Percentiles rank a stretch among this genome's conserved stretches.
Evolutionary conservation across 1,139 yeast genomes (phyloP).

Genomic region (Lodderomyces jiufengensis): DNA sequence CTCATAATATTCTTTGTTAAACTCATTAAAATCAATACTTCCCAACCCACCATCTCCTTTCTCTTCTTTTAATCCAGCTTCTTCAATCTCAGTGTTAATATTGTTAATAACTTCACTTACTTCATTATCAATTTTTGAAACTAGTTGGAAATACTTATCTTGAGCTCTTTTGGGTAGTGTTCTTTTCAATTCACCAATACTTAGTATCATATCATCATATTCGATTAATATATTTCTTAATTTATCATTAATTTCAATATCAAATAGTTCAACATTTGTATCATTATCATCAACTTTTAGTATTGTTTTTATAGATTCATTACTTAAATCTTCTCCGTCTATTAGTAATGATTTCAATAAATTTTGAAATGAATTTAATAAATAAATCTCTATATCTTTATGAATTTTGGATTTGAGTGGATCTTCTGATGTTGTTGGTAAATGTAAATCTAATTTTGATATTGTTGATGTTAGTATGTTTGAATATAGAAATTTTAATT

Average conservation of each 20-base stretch:
- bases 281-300: constrained; percentile 28
- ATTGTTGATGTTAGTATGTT: constrained; percentile 38
- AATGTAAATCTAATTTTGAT: constrained; percentile 42
- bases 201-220: constrained; percentile 57
- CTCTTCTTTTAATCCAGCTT: constrained; percentile 7
- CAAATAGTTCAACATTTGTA: constrained; percentile 60
- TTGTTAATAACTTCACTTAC: constrained; percentile 19
- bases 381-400: constrained; percentile 38
- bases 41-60: constrained; percentile 3
- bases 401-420: constrained; percentile 45
- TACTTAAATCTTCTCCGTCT: constrained; percentile 36
- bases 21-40: constrained; percentile 15
- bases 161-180: constrained; percentile 44
- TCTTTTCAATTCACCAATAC: constrained; percentile 48
- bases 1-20: constrained; percentile 25
- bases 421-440: constrained; percentile 44
- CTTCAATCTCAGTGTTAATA: constrained; percentile 10
- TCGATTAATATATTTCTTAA: constrained; percentile 50
- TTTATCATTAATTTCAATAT: constrained; percentile 50
- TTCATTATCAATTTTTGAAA: constrained; percentile 28
- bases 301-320: constrained; percentile 19
- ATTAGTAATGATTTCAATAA: constrained; percentile 49
- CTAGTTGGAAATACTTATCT: constrained; percentile 26
- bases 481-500: constrained; percentile 45
- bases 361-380: constrained; percentile 49